Evolutionary conservation across 305 asterid species (phyloP).

Genomic region (Rubia tinctorum): DNA sequence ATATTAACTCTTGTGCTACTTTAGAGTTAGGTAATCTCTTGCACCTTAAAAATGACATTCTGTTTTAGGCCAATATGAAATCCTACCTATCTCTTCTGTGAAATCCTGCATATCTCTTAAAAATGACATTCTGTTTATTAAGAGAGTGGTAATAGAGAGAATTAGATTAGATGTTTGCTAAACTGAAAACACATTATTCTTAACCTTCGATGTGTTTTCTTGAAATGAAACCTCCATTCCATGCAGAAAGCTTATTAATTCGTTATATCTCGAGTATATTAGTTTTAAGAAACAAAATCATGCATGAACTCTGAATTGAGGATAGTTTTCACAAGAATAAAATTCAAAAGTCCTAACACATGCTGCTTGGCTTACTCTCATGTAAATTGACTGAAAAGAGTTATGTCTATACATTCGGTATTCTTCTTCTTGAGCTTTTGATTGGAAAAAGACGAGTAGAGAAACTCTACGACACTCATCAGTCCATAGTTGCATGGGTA

Average conservation of each 20-base stretch:
- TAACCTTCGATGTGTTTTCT: too few species aligned
- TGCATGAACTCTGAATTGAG: neutral
- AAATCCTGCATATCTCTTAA: too few species aligned
- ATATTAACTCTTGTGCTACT: neutral
- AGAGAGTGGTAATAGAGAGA: neutral
- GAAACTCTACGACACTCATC: slow-evolving; percentile 59
- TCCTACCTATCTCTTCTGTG: neutral
- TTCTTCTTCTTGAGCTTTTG: too few species aligned
- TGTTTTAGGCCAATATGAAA: neutral
- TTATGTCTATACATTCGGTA: too few species aligned
- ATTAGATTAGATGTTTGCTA: neutral
- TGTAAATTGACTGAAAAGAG: too few species aligned
- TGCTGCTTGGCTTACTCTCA: too few species aligned
- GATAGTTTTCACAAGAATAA: neutral
- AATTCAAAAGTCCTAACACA: slow-evolving; percentile 1
- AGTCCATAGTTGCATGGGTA: slow-evolving; percentile 92
- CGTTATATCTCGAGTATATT: too few species aligned
- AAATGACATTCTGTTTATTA: too few species aligned
- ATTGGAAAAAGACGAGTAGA: too few species aligned
- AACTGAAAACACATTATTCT: neutral
- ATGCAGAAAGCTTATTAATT: too few species aligned
- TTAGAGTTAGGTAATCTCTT: neutral
- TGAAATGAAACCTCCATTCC: too few species aligned
- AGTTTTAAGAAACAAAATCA: too few species aligned
- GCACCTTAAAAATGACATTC: neutral